These are phyloP conservation scores for Tylopilus intermedius DNA, from an alignment of 768 basidiomycete species.

Conservation along the genomic window DNA sequence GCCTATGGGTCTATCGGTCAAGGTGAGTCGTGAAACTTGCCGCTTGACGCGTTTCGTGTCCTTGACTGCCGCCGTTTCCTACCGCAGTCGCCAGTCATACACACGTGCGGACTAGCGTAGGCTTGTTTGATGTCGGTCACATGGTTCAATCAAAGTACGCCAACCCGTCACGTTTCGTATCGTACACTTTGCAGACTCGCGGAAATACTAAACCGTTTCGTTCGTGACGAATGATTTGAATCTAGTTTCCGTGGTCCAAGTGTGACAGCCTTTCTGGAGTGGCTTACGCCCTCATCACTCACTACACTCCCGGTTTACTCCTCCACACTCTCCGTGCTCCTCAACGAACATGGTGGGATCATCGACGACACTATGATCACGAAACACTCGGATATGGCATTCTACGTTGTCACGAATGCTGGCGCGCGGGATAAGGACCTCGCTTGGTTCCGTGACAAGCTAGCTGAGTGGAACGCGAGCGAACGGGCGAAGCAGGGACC, in stretches of 20 bases:
- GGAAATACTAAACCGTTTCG: not conserved
- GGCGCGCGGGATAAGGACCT: constrained; percentile 80
- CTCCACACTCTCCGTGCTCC: constrained; percentile 82
- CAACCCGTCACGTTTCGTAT: not conserved
- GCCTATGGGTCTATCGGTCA: constrained; percentile 79
- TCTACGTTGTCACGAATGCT: constrained; percentile 96
- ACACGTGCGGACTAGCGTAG: constrained; percentile 76
- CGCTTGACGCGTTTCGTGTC: constrained; percentile 1
- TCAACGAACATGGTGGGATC: constrained; percentile 89
- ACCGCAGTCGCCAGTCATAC: constrained; percentile 79
- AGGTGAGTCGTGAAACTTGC: constrained; percentile 39
- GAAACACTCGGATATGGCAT: constrained; percentile 72
- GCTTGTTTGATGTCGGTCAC: constrained; percentile 96
- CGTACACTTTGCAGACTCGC: not conserved
- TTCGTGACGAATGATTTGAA: not conserved
- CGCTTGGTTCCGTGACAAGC: constrained; percentile 62
- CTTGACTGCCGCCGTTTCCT: constrained; percentile 8
- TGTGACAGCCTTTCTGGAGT: constrained; percentile 77
- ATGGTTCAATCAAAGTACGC: constrained; percentile 91
- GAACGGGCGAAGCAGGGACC: constrained; percentile 45
- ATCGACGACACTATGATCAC: constrained; percentile 94
- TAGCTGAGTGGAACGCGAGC: constrained; percentile 74
- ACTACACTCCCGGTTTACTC: constrained; percentile 60
- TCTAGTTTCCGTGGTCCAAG: constrained; percentile 76
- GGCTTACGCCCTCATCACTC: constrained; percentile 84